Conservation (phyloP, 352 stramenopile species). For the Nothophytophthora sp. region DNA sequence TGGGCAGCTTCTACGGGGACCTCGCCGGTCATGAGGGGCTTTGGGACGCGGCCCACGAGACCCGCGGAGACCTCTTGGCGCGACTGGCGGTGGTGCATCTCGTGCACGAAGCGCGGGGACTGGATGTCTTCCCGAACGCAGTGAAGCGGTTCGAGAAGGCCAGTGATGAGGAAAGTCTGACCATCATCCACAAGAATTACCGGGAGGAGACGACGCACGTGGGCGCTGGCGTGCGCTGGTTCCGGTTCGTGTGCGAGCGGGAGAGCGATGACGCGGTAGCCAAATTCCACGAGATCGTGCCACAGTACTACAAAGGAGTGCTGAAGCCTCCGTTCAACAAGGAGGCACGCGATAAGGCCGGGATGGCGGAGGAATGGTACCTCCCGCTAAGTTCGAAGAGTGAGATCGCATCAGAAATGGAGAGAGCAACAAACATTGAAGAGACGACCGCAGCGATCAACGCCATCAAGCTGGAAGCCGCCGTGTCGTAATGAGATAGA, state of each 20-base stretch:
- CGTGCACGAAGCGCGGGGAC: conserved; percentile 55
- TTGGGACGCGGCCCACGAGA: conserved; percentile 57
- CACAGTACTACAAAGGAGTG: conserved; percentile 45
- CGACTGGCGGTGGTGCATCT: conserved; percentile 59
- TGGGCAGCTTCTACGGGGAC: conserved; percentile 54
- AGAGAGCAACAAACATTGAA: conserved; percentile 5
- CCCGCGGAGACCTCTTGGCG: conserved; percentile 30
- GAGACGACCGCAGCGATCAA: conserved; percentile 13
- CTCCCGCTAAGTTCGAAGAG: conserved; percentile 27
- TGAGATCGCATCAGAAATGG: conserved; percentile 1
- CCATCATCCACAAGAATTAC: conserved; percentile 55
- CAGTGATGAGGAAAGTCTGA: conserved; percentile 37
- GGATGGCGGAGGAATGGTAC: conserved; percentile 55
- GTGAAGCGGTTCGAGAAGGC: conserved; percentile 47
- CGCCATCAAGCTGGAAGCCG: conserved; percentile 9
- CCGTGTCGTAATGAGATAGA: conserved; percentile 1
- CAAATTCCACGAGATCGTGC: conserved; percentile 54
- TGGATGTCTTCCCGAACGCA: conserved; percentile 57
- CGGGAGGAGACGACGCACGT: conserved; percentile 55
- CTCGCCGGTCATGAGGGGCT: conserved; percentile 47
- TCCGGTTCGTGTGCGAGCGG: conserved; percentile 37
- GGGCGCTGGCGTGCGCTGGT: conserved; percentile 41
- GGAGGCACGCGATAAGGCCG: conserved; percentile 40
- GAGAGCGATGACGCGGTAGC: conserved; percentile 30
- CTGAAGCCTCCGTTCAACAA: conserved; percentile 69